A percentile compares a stretch with the other conserved stretches of the same genome.
Conservation (phyloP, 352 stramenopile species). For the Pilasporangium apinafurcum region DNA sequence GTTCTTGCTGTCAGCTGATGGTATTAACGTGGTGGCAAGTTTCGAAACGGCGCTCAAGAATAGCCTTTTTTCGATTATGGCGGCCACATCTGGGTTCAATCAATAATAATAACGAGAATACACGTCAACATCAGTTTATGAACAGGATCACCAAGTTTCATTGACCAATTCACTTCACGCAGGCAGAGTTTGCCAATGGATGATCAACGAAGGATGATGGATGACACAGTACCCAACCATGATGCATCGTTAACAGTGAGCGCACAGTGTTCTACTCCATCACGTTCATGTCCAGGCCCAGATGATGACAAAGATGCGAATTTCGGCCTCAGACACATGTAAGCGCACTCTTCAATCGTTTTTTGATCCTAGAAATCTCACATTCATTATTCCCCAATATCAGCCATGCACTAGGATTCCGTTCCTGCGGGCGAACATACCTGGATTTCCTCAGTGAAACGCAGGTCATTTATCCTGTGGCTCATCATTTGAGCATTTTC, state of each 20-base stretch:
- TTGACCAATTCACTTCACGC: too few species aligned
- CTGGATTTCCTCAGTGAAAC: constrained; percentile 58
- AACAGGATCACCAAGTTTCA: too few species aligned
- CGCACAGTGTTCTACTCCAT: background rate
- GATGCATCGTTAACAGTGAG: background rate
- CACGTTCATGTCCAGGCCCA: background rate
- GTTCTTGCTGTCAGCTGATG: background rate
- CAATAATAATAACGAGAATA: too few species aligned
- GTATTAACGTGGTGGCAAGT: constrained; percentile 7
- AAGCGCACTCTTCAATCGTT: constrained; percentile 6
- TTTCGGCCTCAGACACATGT: constrained; percentile 32
- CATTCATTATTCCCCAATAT: background rate
- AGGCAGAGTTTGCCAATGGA: background rate
- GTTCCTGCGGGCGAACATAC: constrained; percentile 22
- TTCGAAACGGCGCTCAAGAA: constrained; percentile 18
- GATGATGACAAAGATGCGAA: constrained; percentile 28
- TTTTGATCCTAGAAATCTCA: background rate
- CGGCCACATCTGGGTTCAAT: too few species aligned
- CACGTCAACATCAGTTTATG: too few species aligned
- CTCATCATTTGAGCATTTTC: constrained; percentile 56
- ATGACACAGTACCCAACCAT: too few species aligned
- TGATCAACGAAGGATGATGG: background rate
- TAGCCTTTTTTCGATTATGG: background rate
- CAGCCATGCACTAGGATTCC: constrained; percentile 47
- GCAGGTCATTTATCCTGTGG: constrained; percentile 56